These are phyloP conservation scores for Elaphomyces granulatus DNA, from an alignment of 495 filamentous ascomycete genomes.

Conservation along the genomic window DNA sequence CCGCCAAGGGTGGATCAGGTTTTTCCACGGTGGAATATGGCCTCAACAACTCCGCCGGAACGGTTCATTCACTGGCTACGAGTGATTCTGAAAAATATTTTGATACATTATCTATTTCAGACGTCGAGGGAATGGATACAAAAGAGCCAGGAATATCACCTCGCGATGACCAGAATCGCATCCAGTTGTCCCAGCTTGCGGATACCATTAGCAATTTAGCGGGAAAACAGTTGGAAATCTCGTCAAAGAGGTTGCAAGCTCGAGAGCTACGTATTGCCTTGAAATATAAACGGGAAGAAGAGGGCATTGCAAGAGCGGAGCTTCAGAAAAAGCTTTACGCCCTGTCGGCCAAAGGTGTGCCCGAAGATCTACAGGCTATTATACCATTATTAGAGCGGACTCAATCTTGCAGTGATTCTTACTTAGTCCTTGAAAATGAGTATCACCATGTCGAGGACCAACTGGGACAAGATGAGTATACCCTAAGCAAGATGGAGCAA, in stretches of 20 bases:
- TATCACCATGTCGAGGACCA: constrained; percentile 17
- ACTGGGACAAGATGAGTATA: constrained; percentile 15
- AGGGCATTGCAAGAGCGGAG: constrained; percentile 3
- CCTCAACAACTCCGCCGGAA: no score
- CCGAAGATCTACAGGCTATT: background rate
- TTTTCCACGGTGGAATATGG: no score
- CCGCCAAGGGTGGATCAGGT: no score
- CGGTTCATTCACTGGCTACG: no score
- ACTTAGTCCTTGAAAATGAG: constrained; percentile 5
- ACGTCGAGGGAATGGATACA: no score
- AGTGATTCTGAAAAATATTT: no score
- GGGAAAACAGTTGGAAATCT: constrained; percentile 7
- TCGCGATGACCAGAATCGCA: no score
- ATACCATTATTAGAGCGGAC: background rate
- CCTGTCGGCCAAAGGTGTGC: constrained; percentile 1
- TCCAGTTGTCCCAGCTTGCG: no score
- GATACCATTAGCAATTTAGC: no score
- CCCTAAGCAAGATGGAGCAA: constrained; percentile 9
- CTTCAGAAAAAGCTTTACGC: constrained; percentile 11
- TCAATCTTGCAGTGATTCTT: background rate
- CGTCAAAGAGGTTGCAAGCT: constrained; percentile 6
- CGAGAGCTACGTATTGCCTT: constrained; percentile 11
- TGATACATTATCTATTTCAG: no score
- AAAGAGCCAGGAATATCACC: no score
- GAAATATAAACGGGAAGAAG: constrained; percentile 9